phyloP scores from a whole-genome alignment of 2,329 filamentous ascomycete species.

The Penicillium sp. region DNA sequence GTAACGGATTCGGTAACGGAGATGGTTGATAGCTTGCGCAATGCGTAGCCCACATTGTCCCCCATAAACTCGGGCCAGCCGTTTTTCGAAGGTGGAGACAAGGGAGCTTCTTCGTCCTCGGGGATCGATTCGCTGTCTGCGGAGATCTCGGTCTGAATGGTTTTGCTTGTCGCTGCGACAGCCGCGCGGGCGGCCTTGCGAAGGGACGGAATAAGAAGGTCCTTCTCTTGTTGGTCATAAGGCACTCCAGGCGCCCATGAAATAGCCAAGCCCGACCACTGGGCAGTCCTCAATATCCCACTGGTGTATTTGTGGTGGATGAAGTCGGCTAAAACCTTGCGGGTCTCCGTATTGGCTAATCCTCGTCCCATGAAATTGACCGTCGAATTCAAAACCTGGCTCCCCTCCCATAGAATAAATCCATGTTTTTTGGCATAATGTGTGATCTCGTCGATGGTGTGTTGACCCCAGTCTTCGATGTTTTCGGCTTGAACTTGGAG shows the following conservation, averaged over 20 bases:
- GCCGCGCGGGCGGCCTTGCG: conserved; percentile 43
- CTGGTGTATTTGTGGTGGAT: conserved; percentile 42
- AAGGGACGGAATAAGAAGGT: conserved; percentile 44
- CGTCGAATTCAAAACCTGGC: conserved; percentile 39
- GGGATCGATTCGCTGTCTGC: conserved; percentile 24
- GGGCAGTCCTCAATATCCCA: conserved; percentile 37
- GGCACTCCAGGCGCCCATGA: conserved; percentile 39
- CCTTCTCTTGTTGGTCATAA: conserved; percentile 39
- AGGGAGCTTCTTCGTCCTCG: conserved; percentile 12
- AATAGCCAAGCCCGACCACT: conserved; percentile 41
- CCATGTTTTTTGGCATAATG: conserved; percentile 36
- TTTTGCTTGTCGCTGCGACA: conserved; percentile 39
- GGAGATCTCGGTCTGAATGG: conserved; percentile 44
- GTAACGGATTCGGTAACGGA: conserved; percentile 44
- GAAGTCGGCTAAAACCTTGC: conserved; percentile 34
- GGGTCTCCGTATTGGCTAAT: conserved; percentile 29
- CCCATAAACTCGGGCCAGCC: conserved; percentile 26
- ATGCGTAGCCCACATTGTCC: conserved; percentile 26
- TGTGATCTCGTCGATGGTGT: conserved; percentile 48
- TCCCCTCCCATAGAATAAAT: conserved; percentile 45
- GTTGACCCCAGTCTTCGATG: conserved; percentile 60
- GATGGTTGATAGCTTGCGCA: conserved; percentile 42
- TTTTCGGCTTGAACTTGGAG: conserved; percentile 64
- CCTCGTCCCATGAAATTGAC: conserved; percentile 33
- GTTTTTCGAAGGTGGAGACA: conserved; percentile 10